Percentiles rank a stretch among this genome's conserved stretches.
These are phyloP conservation scores for Pleurotus sapidus DNA, from an alignment of 768 basidiomycete species.

Conservation along the genomic window DNA sequence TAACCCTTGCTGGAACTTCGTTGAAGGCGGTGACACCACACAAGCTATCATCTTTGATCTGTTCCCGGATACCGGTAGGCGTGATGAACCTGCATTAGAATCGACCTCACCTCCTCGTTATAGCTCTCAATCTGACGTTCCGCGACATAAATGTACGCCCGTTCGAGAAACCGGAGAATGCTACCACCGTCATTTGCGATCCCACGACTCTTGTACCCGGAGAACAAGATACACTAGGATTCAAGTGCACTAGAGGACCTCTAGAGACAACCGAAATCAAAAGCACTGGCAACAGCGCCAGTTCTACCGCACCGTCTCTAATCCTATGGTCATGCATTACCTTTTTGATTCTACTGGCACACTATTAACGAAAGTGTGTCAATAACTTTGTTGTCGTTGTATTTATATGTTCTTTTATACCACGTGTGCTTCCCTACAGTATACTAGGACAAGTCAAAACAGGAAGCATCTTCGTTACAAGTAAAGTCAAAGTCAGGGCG, in stretches of 20 bases:
- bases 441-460: slow-evolving; percentile 16
- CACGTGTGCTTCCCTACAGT: not conserved
- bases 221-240: slow-evolving; percentile 27
- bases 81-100: not conserved
- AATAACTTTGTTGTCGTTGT: not conserved
- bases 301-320: not conserved
- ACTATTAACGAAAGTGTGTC: not conserved
- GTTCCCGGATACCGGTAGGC: slow-evolving; percentile 30
- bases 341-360: not conserved
- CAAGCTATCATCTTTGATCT: slow-evolving; percentile 35
- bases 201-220: slow-evolving; percentile 22
- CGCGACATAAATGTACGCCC: slow-evolving; percentile 24
- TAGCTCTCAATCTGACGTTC: slow-evolving; percentile 25
- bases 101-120: not conserved
- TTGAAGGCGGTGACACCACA: slow-evolving; percentile 28
- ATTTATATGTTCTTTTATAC: not conserved
- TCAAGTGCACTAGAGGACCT: slow-evolving; percentile 27
- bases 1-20: slow-evolving; percentile 36
- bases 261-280: slow-evolving; percentile 18
- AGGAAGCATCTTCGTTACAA: slow-evolving; percentile 17
- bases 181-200: slow-evolving; percentile 28
- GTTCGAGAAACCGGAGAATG: slow-evolving; percentile 14
- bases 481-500: slow-evolving; percentile 21
- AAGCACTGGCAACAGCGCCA: not conserved
- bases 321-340: not conserved